Conservation (phyloP, 257 asterid genomes). For the Ligustrum vulgare region DNA sequence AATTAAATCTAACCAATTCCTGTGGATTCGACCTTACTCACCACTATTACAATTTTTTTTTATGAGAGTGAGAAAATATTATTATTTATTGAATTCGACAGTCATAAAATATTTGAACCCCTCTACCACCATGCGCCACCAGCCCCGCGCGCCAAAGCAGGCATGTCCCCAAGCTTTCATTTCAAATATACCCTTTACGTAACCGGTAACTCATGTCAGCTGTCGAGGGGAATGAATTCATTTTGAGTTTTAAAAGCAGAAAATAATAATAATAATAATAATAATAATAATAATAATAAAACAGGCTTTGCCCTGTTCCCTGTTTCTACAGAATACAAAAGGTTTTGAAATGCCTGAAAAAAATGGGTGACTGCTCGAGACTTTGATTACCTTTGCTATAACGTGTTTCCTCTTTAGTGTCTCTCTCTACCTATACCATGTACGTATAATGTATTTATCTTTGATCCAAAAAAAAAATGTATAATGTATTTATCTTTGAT, state of each 20-base stretch:
- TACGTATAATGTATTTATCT: too few relatives aligned
- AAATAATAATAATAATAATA: not conserved
- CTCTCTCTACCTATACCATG: not conserved
- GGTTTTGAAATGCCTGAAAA: conserved; percentile 5
- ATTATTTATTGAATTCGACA: too few relatives aligned
- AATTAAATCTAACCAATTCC: too few relatives aligned
- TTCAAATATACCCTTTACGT: not conserved
- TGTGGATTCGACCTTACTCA: too few relatives aligned
- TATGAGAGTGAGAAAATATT: too few relatives aligned
- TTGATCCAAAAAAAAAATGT: too few relatives aligned
- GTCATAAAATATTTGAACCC: too few relatives aligned
- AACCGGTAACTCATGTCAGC: not conserved
- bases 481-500: too few relatives aligned
- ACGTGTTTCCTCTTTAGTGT: conserved; percentile 25
- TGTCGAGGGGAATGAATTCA: not conserved
- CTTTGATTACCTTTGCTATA: conserved; percentile 13
- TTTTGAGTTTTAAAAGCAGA: not conserved
- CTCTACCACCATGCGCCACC: too few relatives aligned
- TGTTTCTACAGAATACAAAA: not conserved
- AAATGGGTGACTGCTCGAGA: not conserved
- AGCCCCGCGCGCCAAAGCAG: too few relatives aligned
- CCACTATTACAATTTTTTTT: too few relatives aligned
- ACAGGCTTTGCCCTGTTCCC: conserved; percentile 11
- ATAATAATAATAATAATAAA: too few relatives aligned
- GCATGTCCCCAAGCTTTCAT: not conserved